phyloP scores from a whole-genome alignment of 106 monocot genomes.

The Platanthera zijinensis region DNA sequence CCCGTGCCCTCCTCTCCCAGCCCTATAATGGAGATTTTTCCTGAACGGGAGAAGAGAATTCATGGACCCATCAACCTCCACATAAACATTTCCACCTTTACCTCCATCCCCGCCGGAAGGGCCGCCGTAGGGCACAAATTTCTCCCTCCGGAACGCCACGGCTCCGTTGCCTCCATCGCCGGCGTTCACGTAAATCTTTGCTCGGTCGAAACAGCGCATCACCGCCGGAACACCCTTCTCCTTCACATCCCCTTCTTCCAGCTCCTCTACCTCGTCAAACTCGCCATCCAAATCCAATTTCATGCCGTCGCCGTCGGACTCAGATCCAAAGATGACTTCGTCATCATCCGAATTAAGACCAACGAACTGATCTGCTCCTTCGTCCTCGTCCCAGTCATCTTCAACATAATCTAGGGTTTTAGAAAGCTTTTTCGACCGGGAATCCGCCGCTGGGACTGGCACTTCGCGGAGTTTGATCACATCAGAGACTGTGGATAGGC shows the following conservation, averaged over 20 bases:
- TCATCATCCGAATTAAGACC: conserved; percentile 13
- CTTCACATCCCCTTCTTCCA: conserved; percentile 43
- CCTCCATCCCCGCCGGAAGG: conserved; percentile 96
- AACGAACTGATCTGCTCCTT: conserved; percentile 13
- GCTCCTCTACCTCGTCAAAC: conserved; percentile 6
- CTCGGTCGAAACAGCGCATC: conserved; percentile 90
- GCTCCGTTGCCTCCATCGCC: conserved; percentile 92
- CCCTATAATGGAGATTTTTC: conserved; percentile 80
- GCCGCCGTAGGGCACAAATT: conserved; percentile 79
- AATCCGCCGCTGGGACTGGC: conserved; percentile 2
- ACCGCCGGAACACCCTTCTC: conserved; percentile 95
- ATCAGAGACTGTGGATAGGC: not conserved
- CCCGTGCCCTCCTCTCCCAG: conserved; percentile 70
- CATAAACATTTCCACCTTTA: conserved; percentile 72
- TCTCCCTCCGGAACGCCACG: conserved; percentile 90
- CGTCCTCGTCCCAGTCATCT: conserved; percentile 18
- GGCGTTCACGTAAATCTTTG: conserved; percentile 86
- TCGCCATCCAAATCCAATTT: not conserved
- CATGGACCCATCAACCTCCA: conserved; percentile 87
- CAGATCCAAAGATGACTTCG: conserved; percentile 12
- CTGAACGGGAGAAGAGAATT: conserved; percentile 90
- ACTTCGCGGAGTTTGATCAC: conserved; percentile 35
- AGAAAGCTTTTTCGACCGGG: not conserved
- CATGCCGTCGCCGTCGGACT: not conserved
- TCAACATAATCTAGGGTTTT: not conserved